Evolutionary conservation across 306 rosid species (phyloP), one percentile per base, ranked within the genome.

Genomic region (Cotoneaster glaucophyllus): DNA sequence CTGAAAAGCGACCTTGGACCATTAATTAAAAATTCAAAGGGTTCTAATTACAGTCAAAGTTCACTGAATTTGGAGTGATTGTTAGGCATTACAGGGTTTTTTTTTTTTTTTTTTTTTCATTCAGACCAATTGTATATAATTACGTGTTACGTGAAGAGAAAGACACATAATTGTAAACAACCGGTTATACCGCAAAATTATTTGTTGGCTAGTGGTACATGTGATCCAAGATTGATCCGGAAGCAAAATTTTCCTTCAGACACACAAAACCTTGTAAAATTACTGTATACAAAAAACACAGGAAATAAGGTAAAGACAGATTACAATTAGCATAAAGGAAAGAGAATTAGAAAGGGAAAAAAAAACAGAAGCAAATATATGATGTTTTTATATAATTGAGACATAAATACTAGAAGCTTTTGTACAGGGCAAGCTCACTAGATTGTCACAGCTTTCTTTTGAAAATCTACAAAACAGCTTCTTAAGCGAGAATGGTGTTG

Each of bases 391-490:
- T 43, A 41, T 8, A 57, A 34, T 6, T 32, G 48, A 65, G 25
- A 65, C 70, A 65, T 34, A 19, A 12, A 57, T 63, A 62, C 79
- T 54, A 53, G 82, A 82, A 82, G 83, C 41, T 56, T 64, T 79
- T 79, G 78, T 83, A 78, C 80, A 70, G 41, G 37, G 69, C 71
- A 71, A 79, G 59, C 71, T 43, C 71, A 71, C 70, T 75, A 72
- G 58, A 83, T 71, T 59, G 66, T 75, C 73, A 66, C 67, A 71
- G 74, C 71, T 74, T 58, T 79, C 84, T 75, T 69, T 75, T 67
- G 76, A 50, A 75, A 76, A 67, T 54, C 86, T 76, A 77, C 79
- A 77, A 71, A 67, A 77, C 62, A 69, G 75, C 78, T 61, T 67
- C 65, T 69, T 73, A 39, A 52, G 65, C 48, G 73, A 59, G 65